phyloP scores from a whole-genome alignment of 345 rosid genomes.

The Acer yangbiense region DNA sequence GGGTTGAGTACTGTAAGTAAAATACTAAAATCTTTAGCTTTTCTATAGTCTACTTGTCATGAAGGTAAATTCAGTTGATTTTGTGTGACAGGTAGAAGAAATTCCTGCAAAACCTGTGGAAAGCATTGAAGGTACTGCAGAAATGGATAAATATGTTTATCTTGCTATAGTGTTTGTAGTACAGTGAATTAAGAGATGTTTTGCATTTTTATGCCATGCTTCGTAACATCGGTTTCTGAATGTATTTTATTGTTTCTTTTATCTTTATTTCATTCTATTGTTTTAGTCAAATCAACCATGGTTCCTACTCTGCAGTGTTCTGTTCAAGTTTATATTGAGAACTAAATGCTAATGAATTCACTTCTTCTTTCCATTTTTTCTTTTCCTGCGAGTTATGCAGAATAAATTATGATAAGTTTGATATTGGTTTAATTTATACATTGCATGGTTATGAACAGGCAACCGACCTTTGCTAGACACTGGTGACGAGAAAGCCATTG shows the following conservation, averaged over 20 bases:
- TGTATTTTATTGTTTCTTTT: neutral
- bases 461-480: conserved; percentile 42
- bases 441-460: conserved; percentile 45
- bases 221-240: neutral
- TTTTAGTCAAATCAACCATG: neutral
- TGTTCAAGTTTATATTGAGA: conserved; percentile 11
- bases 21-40: conserved; percentile 30
- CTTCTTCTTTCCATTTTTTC: conserved; percentile 4
- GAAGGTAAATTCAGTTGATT: conserved; percentile 17
- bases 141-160: neutral
- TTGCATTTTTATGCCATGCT: neutral
- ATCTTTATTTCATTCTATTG: neutral
- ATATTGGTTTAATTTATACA: conserved; percentile 17
- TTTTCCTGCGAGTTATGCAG: neutral
- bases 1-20: conserved; percentile 60
- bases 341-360: neutral
- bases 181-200: neutral
- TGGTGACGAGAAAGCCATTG: conserved; percentile 85
- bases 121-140: conserved; percentile 60
- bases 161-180: neutral
- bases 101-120: conserved; percentile 49
- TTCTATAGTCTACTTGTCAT: conserved; percentile 15
- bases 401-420: conserved; percentile 9
- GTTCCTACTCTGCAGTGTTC: neutral
- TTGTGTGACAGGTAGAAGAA: conserved; percentile 54